Percentiles rank a stretch among this genome's conserved stretches.
Conservation (phyloP, 2,329 filamentous ascomycete species). For the Aspergillus awamori region DNA sequence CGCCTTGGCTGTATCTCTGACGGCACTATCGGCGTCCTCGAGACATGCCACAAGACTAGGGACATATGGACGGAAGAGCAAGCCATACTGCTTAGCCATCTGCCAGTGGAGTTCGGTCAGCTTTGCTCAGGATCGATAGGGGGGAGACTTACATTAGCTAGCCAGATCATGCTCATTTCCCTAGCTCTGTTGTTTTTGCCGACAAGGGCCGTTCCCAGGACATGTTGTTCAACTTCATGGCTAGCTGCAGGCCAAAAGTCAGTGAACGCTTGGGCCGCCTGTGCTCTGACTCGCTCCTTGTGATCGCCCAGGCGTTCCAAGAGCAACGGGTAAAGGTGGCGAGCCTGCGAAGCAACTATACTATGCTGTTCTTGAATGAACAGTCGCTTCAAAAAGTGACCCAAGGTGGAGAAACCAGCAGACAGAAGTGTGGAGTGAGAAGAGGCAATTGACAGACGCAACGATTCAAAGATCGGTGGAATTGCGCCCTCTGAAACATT, state of each 20-base stretch:
- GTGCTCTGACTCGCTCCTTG: constrained; percentile 78
- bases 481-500: constrained; percentile 77
- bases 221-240: constrained; percentile 74
- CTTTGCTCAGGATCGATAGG: constrained; percentile 10
- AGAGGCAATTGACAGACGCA: constrained; percentile 73
- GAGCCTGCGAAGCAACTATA: constrained; percentile 68
- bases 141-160: constrained; percentile 65
- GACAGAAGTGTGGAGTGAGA: constrained; percentile 77
- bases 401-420: constrained; percentile 83
- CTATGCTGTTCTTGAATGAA: constrained; percentile 80
- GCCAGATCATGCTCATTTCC: constrained; percentile 82
- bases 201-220: constrained; percentile 75
- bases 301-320: constrained; percentile 84
- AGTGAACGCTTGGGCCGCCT: constrained; percentile 73
- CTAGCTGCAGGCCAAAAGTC: constrained; percentile 74
- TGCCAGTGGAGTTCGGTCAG: constrained; percentile 38
- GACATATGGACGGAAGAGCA: constrained; percentile 83
- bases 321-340: constrained; percentile 71
- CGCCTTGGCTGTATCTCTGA: constrained; percentile 80
- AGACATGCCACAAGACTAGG: constrained; percentile 80
- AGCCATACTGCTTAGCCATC: constrained; percentile 78
- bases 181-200: constrained; percentile 84
- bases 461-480: constrained; percentile 76
- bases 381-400: constrained; percentile 83
- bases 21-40: constrained; percentile 85